Base-by-base conservation (phyloP, 2,329 filamentous ascomycete genomes). In the Aspergillus ruber region DNA sequence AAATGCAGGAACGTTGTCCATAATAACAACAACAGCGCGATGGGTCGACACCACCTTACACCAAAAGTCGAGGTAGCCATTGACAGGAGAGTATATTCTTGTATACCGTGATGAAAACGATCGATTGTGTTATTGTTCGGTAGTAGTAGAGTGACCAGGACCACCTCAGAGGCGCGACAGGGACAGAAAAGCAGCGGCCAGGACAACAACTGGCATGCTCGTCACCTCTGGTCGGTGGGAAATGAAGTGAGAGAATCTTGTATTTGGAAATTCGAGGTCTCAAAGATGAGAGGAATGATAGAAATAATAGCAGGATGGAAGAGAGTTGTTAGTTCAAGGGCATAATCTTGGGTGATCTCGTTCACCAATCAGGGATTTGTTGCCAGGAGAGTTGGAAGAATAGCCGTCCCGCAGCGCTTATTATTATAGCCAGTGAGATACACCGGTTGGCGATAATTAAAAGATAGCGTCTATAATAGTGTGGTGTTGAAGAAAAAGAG, bases 151-250 rank as follows among this genome's bases (percentile, higher is more conserved):
- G 56, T 45, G 56, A 61, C 56, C 56, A 38, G 42, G 52, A 45
- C 49, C 53, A 50, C 56, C 55, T 63, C 54, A 56, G 32, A 52
- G 42, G 50, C 49, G 51, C 51, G 46, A 51, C 42, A 47, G 56
- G 46, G 43, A 56, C 48, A 40, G 45, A 44, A 42, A 44, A 47
- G 43, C 45, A 55, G 42, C 36, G 43, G 53, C 36, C 53, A 55
- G 43, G 43, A 21, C 45, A 38, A 38, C 6, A 48, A 55, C 52
- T 53, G 45, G 53, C 64, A 62, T 60, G 51, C 53, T 62, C 57
- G 21, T 44, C 41, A 20, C 7, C 40, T 25, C 3, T 20, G 25
- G 39, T 43, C 33, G 17, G 20, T 32, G 42, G 36, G 21, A 42
- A n/a, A 13, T n/a, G 17, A 7, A 36, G 15, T 7, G 32, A 41